phyloP scores from a whole-genome alignment of 108 stramenopile species.

The Asterionellopsis glacialis region DNA sequence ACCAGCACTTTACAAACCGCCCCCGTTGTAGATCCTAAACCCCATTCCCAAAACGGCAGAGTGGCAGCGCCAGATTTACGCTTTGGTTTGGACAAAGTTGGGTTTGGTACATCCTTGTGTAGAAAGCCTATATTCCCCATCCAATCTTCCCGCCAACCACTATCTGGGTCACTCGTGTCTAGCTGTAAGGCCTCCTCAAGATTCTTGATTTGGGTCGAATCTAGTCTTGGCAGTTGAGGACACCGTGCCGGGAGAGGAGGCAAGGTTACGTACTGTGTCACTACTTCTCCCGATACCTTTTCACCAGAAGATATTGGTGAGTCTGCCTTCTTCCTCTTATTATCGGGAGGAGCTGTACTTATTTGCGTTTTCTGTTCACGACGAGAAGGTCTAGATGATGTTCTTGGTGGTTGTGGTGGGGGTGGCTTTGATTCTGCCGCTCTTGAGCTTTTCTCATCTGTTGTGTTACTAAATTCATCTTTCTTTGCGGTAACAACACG shows the following conservation, averaged over 20 bases:
- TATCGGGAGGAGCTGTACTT: neutral
- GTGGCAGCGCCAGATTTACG: slow-evolving; percentile 19
- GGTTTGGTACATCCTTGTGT: slow-evolving; percentile 65
- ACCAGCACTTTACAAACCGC: slow-evolving; percentile 11
- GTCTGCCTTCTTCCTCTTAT: neutral
- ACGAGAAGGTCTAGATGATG: too few species aligned
- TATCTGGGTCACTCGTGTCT: slow-evolving; percentile 17
- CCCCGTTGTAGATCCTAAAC: slow-evolving; percentile 23
- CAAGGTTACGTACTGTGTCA: neutral
- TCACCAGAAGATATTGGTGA: neutral
- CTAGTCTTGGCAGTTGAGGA: neutral
- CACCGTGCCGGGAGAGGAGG: neutral
- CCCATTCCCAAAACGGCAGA: slow-evolving; percentile 39
- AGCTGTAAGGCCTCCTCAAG: slow-evolving; percentile 28
- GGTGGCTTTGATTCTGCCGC: neutral
- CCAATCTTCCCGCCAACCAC: slow-evolving; percentile 76
- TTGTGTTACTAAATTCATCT: too few species aligned
- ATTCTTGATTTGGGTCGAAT: slow-evolving; percentile 1
- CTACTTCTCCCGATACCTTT: neutral
- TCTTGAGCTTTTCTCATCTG: too few species aligned
- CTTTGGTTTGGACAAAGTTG: slow-evolving; percentile 24
- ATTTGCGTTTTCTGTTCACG: too few species aligned
- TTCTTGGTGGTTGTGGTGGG: too few species aligned
- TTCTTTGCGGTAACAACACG: too few species aligned
- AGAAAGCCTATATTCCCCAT: slow-evolving; percentile 62